These are phyloP conservation scores for Cyclanthera cordifolia DNA, from an alignment of 306 rosid species.

Conservation along the genomic window DNA sequence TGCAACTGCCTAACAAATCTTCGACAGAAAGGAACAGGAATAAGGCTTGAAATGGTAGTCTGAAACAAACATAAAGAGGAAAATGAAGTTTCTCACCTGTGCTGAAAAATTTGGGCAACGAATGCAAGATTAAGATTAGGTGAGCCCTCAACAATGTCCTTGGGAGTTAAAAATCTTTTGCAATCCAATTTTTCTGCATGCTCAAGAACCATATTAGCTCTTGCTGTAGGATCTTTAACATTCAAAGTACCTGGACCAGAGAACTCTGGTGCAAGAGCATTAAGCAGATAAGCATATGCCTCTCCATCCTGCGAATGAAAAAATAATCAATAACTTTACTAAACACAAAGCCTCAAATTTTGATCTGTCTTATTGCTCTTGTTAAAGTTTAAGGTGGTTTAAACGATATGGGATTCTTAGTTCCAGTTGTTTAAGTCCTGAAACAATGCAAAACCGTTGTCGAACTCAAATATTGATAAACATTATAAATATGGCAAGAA, in stretches of 20 bases:
- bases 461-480: background rate
- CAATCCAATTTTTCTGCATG: constrained; percentile 90
- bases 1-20: too few relatives aligned
- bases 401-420: background rate
- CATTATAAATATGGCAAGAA: background rate
- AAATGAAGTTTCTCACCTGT: constrained; percentile 54
- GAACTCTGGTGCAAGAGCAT: constrained; percentile 85
- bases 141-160: constrained; percentile 89
- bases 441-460: background rate
- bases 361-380: too few relatives aligned
- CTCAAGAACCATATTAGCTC: constrained; percentile 87
- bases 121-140: constrained; percentile 99
- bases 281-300: constrained; percentile 92
- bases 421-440: background rate
- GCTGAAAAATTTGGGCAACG: constrained; percentile 98
- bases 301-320: constrained; percentile 73
- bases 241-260: constrained; percentile 57
- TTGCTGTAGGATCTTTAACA: constrained; percentile 57
- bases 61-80: background rate
- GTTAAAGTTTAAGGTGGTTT: background rate
- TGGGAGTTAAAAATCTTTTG: constrained; percentile 85
- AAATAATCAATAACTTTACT: background rate
- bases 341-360: background rate
- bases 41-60: background rate
- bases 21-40: background rate